Percentiles rank a stretch among this genome's conserved stretches.
These are phyloP conservation scores for Pachysandra terminalis DNA, from an alignment of 164 flowering plant species.

Conservation along the genomic window DNA sequence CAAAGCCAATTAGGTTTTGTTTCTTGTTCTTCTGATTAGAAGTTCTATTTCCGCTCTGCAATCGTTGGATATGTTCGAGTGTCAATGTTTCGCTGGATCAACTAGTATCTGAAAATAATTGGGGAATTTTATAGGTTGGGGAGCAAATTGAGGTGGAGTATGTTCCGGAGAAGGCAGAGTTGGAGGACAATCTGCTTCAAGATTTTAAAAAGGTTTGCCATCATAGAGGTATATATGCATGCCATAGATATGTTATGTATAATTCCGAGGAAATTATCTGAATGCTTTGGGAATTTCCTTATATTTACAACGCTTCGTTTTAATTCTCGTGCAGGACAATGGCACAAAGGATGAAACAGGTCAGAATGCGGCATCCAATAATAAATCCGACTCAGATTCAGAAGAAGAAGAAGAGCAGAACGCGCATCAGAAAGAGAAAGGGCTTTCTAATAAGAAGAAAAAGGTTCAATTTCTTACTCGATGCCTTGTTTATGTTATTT, in stretches of 20 bases:
- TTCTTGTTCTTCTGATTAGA: no score
- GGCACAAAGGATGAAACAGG: slow-evolving; percentile 72
- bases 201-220: slow-evolving; percentile 64
- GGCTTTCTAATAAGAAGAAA: slow-evolving; percentile 87
- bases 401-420: slow-evolving; percentile 94
- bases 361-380: slow-evolving; percentile 39
- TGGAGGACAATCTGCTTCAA: slow-evolving; percentile 59
- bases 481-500: not conserved
- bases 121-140: slow-evolving; percentile 25
- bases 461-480: slow-evolving; percentile 43
- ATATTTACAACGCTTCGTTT: not conserved
- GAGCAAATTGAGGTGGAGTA: slow-evolving; percentile 79
- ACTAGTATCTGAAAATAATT: not conserved
- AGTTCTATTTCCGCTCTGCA: no score
- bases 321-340: slow-evolving; percentile 40
- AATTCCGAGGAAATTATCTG: not conserved
- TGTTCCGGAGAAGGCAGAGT: slow-evolving; percentile 79
- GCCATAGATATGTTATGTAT: no score
- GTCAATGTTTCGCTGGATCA: not conserved
- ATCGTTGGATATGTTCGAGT: not conserved
- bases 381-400: slow-evolving; percentile 71
- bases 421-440: slow-evolving; percentile 70
- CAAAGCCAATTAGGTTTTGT: no score
- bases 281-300: no score
- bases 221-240: slow-evolving; percentile 15